These are phyloP conservation scores for Salix udensis DNA, from an alignment of 345 rosid genomes.

Conservation along the genomic window DNA sequence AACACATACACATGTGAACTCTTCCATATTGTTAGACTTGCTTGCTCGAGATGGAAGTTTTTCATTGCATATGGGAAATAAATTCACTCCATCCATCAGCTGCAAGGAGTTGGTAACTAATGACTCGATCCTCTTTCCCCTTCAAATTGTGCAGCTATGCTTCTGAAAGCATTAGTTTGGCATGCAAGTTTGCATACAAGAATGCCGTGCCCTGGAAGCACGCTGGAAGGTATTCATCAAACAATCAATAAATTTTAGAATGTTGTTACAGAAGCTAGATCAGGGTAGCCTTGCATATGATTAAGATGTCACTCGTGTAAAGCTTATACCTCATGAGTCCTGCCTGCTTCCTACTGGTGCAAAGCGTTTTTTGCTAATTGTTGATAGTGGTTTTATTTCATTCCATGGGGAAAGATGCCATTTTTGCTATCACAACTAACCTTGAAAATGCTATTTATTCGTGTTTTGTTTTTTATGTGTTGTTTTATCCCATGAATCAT, in stretches of 20 bases:
- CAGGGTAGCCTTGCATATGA: not conserved
- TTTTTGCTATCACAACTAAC: too few relatives aligned
- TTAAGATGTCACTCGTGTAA: too few relatives aligned
- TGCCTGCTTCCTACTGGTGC: too few relatives aligned
- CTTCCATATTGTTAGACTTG: not conserved
- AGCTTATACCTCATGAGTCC: too few relatives aligned
- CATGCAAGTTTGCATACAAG: constrained; percentile 80
- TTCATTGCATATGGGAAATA: constrained; percentile 2
- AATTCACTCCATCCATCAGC: not conserved
- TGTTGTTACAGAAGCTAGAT: not conserved
- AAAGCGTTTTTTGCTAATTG: too few relatives aligned
- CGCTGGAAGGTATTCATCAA: constrained; percentile 54
- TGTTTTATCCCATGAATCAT: not conserved
- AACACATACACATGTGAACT: not conserved
- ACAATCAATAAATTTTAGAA: not conserved
- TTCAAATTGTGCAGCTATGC: constrained; percentile 57
- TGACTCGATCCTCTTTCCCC: constrained; percentile 2
- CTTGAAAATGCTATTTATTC: too few relatives aligned
- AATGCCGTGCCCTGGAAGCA: constrained; percentile 86
- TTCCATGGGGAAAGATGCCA: too few relatives aligned
- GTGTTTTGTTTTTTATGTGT: not conserved
- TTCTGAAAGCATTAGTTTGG: constrained; percentile 74
- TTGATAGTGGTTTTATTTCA: too few relatives aligned
- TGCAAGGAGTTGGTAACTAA: not conserved
- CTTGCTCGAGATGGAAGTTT: constrained; percentile 2